Evolutionary conservation across 805 yeast genomes (phyloP).

Genomic region (Candida nitratophila): DNA sequence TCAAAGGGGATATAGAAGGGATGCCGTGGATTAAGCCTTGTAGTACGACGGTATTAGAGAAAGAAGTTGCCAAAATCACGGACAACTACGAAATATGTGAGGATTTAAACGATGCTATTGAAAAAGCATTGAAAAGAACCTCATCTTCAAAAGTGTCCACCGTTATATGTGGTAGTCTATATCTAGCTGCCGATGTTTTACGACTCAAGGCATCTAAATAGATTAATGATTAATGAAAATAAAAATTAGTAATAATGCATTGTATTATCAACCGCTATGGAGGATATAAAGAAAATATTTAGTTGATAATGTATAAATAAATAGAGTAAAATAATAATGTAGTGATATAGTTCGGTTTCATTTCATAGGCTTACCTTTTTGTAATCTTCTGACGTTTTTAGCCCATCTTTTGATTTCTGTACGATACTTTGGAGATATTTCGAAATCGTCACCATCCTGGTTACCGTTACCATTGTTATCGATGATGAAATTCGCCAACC

Average conservation of each 20-base stretch:
- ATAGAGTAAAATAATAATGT: not conserved
- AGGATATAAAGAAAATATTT: too few species aligned
- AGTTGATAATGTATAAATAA: not conserved
- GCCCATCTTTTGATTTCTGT: slow-evolving; percentile 28
- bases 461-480: slow-evolving; percentile 29
- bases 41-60: slow-evolving; percentile 25
- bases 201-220: slow-evolving; percentile 7
- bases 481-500: slow-evolving; percentile 20
- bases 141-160: slow-evolving; percentile 14
- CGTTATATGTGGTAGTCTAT: slow-evolving; percentile 66
- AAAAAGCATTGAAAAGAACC: slow-evolving; percentile 12
- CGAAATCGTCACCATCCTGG: slow-evolving; percentile 18
- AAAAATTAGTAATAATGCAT: not conserved
- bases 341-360: too few species aligned
- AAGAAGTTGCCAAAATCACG: slow-evolving; percentile 13
- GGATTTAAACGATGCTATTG: slow-evolving; percentile 21
- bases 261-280: not conserved
- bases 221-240: slow-evolving; percentile 5
- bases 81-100: slow-evolving; percentile 19
- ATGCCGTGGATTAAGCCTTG: slow-evolving; percentile 89
- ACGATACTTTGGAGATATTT: slow-evolving; percentile 15
- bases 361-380: slow-evolving; percentile 26
- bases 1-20: slow-evolving; percentile 59
- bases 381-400: slow-evolving; percentile 28
- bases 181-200: slow-evolving; percentile 53